Evolutionary conservation across 768 basidiomycete genomes (phyloP).

Genomic region (Trametes sanguinea): DNA sequence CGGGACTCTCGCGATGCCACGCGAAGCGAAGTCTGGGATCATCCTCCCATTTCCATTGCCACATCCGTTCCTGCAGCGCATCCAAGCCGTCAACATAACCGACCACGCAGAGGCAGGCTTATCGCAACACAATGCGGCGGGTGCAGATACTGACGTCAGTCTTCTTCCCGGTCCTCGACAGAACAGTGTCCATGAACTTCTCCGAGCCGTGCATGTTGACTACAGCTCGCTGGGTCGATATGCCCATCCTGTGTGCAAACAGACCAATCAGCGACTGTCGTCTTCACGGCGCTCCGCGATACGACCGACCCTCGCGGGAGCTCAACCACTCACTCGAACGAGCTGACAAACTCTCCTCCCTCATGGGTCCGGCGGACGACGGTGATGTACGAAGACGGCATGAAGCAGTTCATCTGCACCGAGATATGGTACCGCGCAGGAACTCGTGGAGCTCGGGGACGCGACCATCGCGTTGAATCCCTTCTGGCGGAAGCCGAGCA

Average conservation of each 20-base stretch:
- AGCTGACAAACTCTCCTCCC: constrained; percentile 47
- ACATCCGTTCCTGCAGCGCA: constrained; percentile 21
- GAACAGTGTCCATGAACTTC: constrained; percentile 24
- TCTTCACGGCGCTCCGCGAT: neutral
- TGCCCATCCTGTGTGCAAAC: constrained; percentile 25
- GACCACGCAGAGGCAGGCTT: neutral
- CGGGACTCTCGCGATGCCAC: constrained; percentile 28
- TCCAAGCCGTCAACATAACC: no score
- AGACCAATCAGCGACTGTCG: neutral
- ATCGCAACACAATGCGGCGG: neutral
- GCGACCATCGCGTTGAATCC: constrained; percentile 26
- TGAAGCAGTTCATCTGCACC: constrained; percentile 52
- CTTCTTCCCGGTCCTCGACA: constrained; percentile 20
- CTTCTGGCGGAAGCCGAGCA: constrained; percentile 22
- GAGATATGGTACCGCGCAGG: constrained; percentile 45
- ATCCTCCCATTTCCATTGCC: constrained; percentile 27
- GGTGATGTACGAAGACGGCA: constrained; percentile 50
- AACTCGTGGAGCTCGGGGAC: constrained; percentile 4
- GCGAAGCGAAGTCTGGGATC: constrained; percentile 16
- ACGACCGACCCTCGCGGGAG: neutral
- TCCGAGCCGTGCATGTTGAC: constrained; percentile 25
- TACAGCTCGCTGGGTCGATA: constrained; percentile 22
- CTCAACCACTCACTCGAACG: constrained; percentile 44
- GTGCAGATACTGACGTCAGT: constrained; percentile 17
- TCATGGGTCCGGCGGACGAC: constrained; percentile 43